Evolutionary conservation across 1,284 basidiomycete genomes (phyloP), one percentile per base, ranked within the genome.

Genomic region (Sporisorium iseilematis-ciliati): DNA sequence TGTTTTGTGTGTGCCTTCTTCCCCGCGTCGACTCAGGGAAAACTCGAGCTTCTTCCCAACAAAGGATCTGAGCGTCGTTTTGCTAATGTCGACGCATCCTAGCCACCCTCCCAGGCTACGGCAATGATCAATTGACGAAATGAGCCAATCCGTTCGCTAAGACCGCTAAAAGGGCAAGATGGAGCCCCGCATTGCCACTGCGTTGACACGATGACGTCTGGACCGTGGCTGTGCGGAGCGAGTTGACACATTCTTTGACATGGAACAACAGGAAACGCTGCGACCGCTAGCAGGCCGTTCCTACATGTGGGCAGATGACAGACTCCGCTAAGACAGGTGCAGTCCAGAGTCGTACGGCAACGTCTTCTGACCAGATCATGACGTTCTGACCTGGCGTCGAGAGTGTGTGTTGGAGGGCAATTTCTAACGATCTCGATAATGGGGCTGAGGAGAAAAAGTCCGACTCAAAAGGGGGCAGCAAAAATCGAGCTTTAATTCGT

Each of bases 401-500:
- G 8, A 41, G 18, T 20, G 38, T 18, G 38, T 40, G 16, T 40
- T 40, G 11, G n/a, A 42, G 6, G 20, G 20, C n/a, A 18, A 23
- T 49, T 12, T 29, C 7, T 31, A 25, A 2, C 4, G 26, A 31
- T 31, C 8, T 7, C 46, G 11, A 42, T 21, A 29, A 31, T 2
- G 6, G 45, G 14, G 7, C 43, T 25, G 43, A 45, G 14, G 45
- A 46, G 21, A 21, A 48, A 52, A 52, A 16, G 8, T 12, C 1
- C 7, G 20, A 41, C 3, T 4, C 7, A 35, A 54, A 29, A 29
- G 26, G 11, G 16, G 51, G 51, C 51, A 35, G 33, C 21, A 23
- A 42, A 54, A 54, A 14, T 42, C 51, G 25, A 54, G 40, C 38
- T 12, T 4, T 31, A 29, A 29, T 41, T 42, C 29, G 14, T 26